phyloP scores from a whole-genome alignment of 1,139 yeast genomes.

The Starmera stellimalicola region DNA sequence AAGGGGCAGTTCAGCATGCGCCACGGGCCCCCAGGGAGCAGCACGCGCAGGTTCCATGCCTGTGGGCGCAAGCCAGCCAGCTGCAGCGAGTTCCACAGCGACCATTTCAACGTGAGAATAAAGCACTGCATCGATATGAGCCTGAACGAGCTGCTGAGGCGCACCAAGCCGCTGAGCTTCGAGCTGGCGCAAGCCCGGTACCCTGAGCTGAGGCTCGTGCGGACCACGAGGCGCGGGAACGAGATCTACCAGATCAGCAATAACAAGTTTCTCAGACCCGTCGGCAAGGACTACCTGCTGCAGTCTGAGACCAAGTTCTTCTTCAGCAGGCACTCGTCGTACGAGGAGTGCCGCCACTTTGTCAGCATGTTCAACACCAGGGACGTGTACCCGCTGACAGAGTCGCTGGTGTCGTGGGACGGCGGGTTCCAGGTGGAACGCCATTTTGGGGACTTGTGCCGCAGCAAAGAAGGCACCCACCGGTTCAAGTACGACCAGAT shows the following conservation, averaged over 20 bases:
- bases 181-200: too few relatives aligned
- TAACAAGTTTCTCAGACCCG: slow-evolving; percentile 26
- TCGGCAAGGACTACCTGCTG: slow-evolving; percentile 25
- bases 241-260: too few relatives aligned
- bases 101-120: too few relatives aligned
- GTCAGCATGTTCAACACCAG: slow-evolving; percentile 30
- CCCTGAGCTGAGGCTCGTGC: too few relatives aligned
- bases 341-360: slow-evolving; percentile 33
- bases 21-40: too few relatives aligned
- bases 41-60: too few relatives aligned
- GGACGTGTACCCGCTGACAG: slow-evolving; percentile 39
- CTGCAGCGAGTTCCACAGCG: too few relatives aligned
- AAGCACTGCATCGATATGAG: neutral
- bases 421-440: slow-evolving; percentile 35
- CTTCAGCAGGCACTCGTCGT: slow-evolving; percentile 50
- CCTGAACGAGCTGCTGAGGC: neutral
- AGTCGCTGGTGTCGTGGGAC: slow-evolving; percentile 28
- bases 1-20: too few relatives aligned
- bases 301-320: slow-evolving; percentile 32
- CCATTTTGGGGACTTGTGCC: slow-evolving; percentile 35
- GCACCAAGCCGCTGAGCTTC: neutral
- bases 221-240: too few relatives aligned
- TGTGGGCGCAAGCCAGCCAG: too few relatives aligned
- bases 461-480: slow-evolving; percentile 15
- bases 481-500: slow-evolving; percentile 31